These are phyloP conservation scores for Pleurotus pulmonarius DNA, from an alignment of 768 basidiomycete genomes.

Conservation along the genomic window DNA sequence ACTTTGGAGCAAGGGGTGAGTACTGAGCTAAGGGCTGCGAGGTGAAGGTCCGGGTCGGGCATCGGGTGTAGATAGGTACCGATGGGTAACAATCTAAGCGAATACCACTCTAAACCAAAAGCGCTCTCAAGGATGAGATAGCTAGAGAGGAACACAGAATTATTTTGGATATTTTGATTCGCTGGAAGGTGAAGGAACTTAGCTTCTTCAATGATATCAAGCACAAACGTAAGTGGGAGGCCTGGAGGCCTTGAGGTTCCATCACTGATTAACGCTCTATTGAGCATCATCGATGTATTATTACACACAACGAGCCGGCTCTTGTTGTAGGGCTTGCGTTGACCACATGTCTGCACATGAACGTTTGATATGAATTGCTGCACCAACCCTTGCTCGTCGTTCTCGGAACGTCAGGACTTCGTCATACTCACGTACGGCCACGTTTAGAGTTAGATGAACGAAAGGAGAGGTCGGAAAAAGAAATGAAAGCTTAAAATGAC, in stretches of 20 bases:
- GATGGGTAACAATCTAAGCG: slow-evolving; percentile 7
- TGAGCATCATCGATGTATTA: too few species aligned
- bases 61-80: slow-evolving; percentile 6
- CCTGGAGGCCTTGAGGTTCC: too few species aligned
- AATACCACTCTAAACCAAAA: neutral
- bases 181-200: too few species aligned
- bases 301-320: too few species aligned
- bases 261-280: too few species aligned
- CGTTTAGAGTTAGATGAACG: too few species aligned
- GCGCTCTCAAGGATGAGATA: neutral
- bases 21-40: neutral
- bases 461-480: neutral
- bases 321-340: too few species aligned
- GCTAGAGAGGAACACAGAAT: neutral
- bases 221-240: too few species aligned
- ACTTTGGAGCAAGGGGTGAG: neutral
- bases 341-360: too few species aligned
- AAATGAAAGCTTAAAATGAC: slow-evolving; percentile 1
- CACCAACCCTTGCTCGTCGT: neutral
- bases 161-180: too few species aligned
- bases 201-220: too few species aligned
- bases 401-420: neutral
- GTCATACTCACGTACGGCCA: neutral
- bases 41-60: slow-evolving; percentile 1
- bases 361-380: too few species aligned